Base-by-base conservation (phyloP, 805 yeast genomes). In the Nakazawaea molendinolei region DNA sequence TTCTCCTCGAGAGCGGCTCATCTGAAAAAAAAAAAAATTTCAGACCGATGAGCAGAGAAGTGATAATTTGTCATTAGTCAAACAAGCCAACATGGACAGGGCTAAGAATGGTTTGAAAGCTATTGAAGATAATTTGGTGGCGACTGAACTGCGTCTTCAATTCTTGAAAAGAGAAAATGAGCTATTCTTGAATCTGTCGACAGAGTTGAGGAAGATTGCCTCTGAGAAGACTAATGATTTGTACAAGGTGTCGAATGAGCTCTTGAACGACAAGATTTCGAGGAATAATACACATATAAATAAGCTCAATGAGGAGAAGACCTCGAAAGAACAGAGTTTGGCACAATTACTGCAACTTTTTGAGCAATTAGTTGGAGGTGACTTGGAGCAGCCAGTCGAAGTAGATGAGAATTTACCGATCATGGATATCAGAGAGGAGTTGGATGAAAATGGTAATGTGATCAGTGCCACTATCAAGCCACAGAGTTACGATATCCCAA, bases 381-480 rank as follows among this genome's bases (percentile, higher is more conserved):
- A 33, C 19, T 38, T 19, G 22, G 49, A 51, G 7, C 51, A 52
- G 13, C 57, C 67, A 3, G 46, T 62, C 2, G 40, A 40, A 19
- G 19, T 13, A 7, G 32, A 28, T 7, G 32, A 19, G 6, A 19
- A 12, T n/a, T 19, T 28, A 12, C 32, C 32, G 8, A 28, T 28
- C 12, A 28, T 28, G 32, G 90, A 84, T 41, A 86, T 86, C 16
- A 64, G 76, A 38, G 96, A 87, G 49, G 81, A 76, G 34, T 53
- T 86, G 16, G 95, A 86, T 55, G 95, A 82, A 2, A 77, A 80
- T 17, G 95, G 82, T 0, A 78, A 82, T 43, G 24, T 9, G 64
- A 62, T 7, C 18, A 23, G 16, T 28, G 40, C 34, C 30, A 32
- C 25, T 21, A 13, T 18, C 23, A 26, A 23, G 42, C 43, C 12